These are phyloP conservation scores for Fraxinus pennsylvanica DNA, from an alignment of 257 asterid species.

Conservation along the genomic window DNA sequence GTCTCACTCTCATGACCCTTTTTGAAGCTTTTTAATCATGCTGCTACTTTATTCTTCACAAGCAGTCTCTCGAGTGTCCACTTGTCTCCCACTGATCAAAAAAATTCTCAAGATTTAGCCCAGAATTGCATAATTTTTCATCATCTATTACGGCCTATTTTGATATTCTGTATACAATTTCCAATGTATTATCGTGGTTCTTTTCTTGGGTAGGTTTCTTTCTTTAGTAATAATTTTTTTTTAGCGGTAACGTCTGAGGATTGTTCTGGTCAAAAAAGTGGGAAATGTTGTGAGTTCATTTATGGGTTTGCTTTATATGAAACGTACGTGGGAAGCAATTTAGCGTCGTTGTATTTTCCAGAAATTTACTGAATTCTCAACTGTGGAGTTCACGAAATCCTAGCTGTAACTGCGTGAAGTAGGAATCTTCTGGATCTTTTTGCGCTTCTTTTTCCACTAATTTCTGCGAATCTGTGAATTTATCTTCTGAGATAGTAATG, in stretches of 20 bases:
- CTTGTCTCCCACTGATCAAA: conserved; percentile 26
- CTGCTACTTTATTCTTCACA: conserved; percentile 43
- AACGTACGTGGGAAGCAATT: conserved; percentile 55
- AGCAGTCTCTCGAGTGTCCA: conserved; percentile 63
- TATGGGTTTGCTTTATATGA: conserved; percentile 9
- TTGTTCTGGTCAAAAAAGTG: conserved; percentile 1
- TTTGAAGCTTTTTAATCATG: conserved; percentile 33
- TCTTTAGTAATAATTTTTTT: conserved; percentile 25
- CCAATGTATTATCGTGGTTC: conserved; percentile 7
- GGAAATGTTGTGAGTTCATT: neutral
- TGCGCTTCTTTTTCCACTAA: conserved; percentile 28
- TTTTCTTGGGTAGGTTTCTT: neutral
- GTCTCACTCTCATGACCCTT: conserved; percentile 31
- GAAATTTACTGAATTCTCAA: conserved; percentile 23
- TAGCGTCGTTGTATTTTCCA: conserved; percentile 18
- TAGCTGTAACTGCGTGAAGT: conserved; percentile 30
- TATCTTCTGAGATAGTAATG: conserved; percentile 33
- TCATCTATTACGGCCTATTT: neutral
- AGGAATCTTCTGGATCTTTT: conserved; percentile 70
- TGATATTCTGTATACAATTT: neutral
- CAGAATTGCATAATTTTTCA: conserved; percentile 3
- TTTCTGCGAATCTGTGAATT: conserved; percentile 34
- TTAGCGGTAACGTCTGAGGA: conserved; percentile 10
- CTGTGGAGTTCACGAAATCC: conserved; percentile 28
- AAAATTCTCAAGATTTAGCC: conserved; percentile 30